phyloP scores from a whole-genome alignment of 1,284 basidiomycete species.

The Ustilago esculenta region DNA sequence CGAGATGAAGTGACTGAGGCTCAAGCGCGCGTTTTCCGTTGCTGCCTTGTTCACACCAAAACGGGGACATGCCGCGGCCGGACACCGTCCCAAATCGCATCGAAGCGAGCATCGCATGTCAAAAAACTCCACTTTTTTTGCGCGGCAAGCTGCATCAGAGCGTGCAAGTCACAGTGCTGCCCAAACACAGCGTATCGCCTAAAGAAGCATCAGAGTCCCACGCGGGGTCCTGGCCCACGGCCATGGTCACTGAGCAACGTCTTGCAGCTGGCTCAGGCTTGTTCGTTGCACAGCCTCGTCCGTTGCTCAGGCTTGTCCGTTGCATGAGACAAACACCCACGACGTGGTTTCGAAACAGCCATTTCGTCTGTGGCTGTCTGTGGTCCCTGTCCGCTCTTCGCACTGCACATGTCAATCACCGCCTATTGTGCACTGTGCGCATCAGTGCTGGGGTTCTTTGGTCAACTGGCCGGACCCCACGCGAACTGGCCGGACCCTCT shows the following conservation, averaged over 20 bases:
- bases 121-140: constrained; percentile 14
- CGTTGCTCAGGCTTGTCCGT: no score
- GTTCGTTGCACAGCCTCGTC: no score
- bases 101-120: constrained; percentile 7
- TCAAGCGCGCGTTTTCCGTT: no score
- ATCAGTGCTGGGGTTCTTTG: no score
- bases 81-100: constrained; percentile 14
- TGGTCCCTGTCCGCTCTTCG: constrained; percentile 5
- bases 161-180: neutral
- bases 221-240: neutral
- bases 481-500: constrained; percentile 14
- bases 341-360: no score
- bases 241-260: neutral
- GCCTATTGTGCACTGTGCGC: no score
- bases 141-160: neutral
- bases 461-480: constrained; percentile 8
- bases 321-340: neutral
- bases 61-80: constrained; percentile 25
- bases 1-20: constrained; percentile 1
- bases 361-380: neutral
- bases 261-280: neutral
- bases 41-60: no score
- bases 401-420: no score
- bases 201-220: no score
- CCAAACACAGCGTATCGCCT: no score